Evolutionary conservation across 192 early-diverging fungal genomes (phyloP).

Genomic region (Backusella luteola): DNA sequence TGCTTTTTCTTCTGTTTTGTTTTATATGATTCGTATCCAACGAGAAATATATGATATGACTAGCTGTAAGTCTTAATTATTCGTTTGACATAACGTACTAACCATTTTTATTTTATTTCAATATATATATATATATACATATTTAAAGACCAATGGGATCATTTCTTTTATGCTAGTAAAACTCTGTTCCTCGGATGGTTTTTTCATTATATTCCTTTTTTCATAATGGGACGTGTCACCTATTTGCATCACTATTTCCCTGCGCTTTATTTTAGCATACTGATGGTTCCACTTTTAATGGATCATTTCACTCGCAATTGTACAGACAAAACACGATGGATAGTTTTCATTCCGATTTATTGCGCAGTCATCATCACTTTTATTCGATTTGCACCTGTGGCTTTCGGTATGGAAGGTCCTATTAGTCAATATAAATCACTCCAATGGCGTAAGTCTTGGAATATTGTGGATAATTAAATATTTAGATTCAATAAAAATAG

Average conservation of each 20-base stretch:
- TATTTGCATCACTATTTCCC: constrained; percentile 98
- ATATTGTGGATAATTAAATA: constrained; percentile 60
- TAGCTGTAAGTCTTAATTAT: constrained; percentile 30
- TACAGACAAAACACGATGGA: constrained; percentile 15
- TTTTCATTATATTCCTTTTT: constrained; percentile 93
- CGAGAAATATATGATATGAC: constrained; percentile 60
- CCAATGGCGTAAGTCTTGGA: constrained; percentile 79
- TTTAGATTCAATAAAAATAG: constrained; percentile 4
- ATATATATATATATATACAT: neutral
- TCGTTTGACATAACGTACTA: constrained; percentile 48
- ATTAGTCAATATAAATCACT: constrained; percentile 51
- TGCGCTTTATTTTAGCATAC: constrained; percentile 89
- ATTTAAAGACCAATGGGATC: constrained; percentile 54
- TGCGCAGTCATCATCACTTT: constrained; percentile 52
- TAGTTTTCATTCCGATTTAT: constrained; percentile 32
- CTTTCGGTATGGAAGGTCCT: constrained; percentile 79
- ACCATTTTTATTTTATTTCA: constrained; percentile 5
- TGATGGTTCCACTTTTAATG: constrained; percentile 70
- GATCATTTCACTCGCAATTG: constrained; percentile 61
- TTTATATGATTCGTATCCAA: constrained; percentile 65
- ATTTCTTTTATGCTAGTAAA: constrained; percentile 72
- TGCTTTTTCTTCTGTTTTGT: constrained; percentile 16
- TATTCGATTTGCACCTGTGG: constrained; percentile 74
- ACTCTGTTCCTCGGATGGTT: constrained; percentile 83
- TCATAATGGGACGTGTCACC: constrained; percentile 92